Evolutionary conservation across 306 rosid species (phyloP).

Genomic region (Cicer chorassanicum): DNA sequence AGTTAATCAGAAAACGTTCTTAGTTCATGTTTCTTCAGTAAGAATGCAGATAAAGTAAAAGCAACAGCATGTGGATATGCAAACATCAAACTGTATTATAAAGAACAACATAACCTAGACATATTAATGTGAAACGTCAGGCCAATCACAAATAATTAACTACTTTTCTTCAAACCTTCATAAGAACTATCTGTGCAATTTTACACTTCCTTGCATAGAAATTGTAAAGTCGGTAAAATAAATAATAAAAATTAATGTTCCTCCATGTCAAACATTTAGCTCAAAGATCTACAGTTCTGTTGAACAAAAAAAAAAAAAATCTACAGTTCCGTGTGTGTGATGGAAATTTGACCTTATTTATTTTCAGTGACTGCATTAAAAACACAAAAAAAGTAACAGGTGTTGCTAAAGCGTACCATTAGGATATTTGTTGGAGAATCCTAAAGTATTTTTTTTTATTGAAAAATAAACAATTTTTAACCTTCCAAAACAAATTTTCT

Average conservation of each 20-base stretch:
- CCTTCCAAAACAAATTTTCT: too few relatives aligned
- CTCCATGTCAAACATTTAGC: conserved; percentile 57
- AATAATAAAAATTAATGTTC: conserved; percentile 18
- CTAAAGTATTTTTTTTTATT: too few relatives aligned
- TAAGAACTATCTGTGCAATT: conserved; percentile 43
- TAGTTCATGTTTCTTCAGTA: background rate
- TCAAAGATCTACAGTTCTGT: conserved; percentile 44
- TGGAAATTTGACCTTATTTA: conserved; percentile 36
- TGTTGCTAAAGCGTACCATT: too few relatives aligned
- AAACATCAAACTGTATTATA: conserved; percentile 10
- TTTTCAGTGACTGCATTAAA: conserved; percentile 28
- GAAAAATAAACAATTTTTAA: too few relatives aligned
- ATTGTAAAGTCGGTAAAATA: conserved; percentile 43
- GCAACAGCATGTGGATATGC: background rate
- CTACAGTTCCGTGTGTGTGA: conserved; percentile 40
- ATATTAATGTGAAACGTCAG: background rate
- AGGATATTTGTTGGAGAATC: too few relatives aligned
- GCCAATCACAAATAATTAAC: background rate
- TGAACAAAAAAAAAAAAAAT: background rate
- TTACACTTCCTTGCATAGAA: conserved; percentile 30
- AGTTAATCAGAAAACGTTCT: background rate
- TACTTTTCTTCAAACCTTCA: background rate
- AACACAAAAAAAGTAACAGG: conserved; percentile 29
- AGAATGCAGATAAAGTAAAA: background rate
- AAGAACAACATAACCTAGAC: background rate